phyloP scores from a whole-genome alignment of 1,139 yeast species.

The Insectozyma bohioensis region DNA sequence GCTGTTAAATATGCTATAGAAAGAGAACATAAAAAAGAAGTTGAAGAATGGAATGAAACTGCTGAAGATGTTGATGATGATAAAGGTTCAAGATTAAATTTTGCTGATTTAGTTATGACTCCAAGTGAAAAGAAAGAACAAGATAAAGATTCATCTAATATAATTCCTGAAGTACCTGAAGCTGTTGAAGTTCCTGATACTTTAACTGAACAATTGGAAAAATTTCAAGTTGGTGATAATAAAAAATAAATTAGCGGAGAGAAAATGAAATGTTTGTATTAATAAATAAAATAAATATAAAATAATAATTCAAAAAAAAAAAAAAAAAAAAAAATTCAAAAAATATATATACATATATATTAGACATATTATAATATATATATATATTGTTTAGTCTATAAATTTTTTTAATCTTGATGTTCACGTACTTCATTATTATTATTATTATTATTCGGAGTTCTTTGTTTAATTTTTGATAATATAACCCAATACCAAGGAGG shows the following conservation, averaged over 20 bases:
- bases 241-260: conserved; percentile 10
- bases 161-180: conserved; percentile 24
- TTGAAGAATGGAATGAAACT: conserved; percentile 68
- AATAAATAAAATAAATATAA: background rate
- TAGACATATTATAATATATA: background rate
- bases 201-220: conserved; percentile 40
- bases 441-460: too few species aligned
- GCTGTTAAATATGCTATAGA: conserved; percentile 83
- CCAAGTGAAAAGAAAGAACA: conserved; percentile 32
- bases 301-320: background rate
- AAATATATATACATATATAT: conserved; percentile 1
- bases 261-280: background rate
- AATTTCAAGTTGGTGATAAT: conserved; percentile 36
- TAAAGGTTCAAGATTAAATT: conserved; percentile 40
- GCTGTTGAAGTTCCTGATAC: conserved; percentile 43
- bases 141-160: conserved; percentile 18
- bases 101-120: conserved; percentile 50
- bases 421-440: too few species aligned
- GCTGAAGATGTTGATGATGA: conserved; percentile 34
- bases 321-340: too few species aligned
- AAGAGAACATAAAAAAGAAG: conserved; percentile 69
- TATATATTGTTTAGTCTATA: background rate
- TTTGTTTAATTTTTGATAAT: conserved; percentile 14
- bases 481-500: conserved; percentile 45
- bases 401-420: background rate